A percentile compares a stretch with the other conserved stretches of the same genome.
phyloP scores from a whole-genome alignment of 805 yeast genomes.

The Barnettozyma californica region DNA sequence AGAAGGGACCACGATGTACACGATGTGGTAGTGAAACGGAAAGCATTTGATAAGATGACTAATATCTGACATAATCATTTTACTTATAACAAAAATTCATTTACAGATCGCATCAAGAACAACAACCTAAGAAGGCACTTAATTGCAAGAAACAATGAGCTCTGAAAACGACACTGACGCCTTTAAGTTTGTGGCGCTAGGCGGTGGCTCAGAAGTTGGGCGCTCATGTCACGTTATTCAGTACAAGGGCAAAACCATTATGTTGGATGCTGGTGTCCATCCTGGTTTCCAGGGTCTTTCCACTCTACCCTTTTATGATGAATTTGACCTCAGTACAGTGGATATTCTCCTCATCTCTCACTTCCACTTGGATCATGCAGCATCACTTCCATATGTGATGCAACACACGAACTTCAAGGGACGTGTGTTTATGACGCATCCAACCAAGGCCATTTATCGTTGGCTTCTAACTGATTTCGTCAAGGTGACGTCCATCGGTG shows the following conservation, averaged over 20 bases:
- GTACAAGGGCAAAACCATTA: constrained; percentile 89
- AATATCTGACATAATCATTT: neutral
- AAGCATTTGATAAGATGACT: neutral
- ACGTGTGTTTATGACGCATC: constrained; percentile 97
- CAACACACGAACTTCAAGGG: constrained; percentile 94
- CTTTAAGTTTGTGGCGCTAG: constrained; percentile 78
- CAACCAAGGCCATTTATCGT: constrained; percentile 95
- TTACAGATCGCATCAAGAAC: neutral
- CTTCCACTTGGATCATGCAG: constrained; percentile 97
- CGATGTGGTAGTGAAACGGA: too few relatives aligned
- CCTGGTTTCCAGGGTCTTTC: constrained; percentile 90
- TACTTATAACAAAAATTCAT: neutral
- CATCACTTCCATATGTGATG: constrained; percentile 96
- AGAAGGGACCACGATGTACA: too few relatives aligned
- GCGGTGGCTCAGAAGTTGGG: constrained; percentile 99
- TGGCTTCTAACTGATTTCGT: constrained; percentile 95
- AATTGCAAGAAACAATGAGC: neutral
- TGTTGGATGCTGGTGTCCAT: constrained; percentile 98
- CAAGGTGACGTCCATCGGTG: constrained; percentile 66
- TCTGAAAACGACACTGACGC: constrained; percentile 23
- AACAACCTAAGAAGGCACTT: neutral
- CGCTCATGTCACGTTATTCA: constrained; percentile 90
- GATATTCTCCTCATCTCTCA: constrained; percentile 87
- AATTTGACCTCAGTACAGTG: constrained; percentile 81
- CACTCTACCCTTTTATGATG: constrained; percentile 93